These are phyloP conservation scores for Sclerotinia borealis DNA, from an alignment of 2,329 filamentous ascomycete genomes.

Conservation along the genomic window DNA sequence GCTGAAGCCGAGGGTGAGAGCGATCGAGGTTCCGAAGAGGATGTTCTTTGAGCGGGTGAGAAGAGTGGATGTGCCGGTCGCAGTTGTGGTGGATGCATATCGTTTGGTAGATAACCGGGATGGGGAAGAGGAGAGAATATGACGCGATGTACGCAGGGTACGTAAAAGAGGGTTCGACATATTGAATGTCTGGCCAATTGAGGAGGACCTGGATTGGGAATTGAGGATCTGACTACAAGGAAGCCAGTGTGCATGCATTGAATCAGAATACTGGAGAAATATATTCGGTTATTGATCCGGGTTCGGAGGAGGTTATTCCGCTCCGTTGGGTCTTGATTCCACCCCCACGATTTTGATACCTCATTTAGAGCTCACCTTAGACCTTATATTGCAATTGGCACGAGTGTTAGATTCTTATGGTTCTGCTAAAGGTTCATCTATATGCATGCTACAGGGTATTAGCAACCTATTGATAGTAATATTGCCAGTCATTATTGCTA, in stretches of 20 bases:
- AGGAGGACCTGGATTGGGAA: background rate
- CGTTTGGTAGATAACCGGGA: constrained; percentile 14
- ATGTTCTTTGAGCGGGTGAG: constrained; percentile 43
- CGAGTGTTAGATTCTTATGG: no score
- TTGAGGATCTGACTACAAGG: background rate
- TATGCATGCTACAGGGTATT: no score
- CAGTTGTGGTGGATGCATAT: constrained; percentile 20
- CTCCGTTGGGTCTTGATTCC: no score
- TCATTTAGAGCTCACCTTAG: no score
- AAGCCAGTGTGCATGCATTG: no score
- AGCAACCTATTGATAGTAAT: no score
- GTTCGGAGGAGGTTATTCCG: background rate
- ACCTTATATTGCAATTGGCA: no score
- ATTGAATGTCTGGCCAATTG: background rate
- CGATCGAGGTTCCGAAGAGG: constrained; percentile 48
- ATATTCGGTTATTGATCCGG: background rate
- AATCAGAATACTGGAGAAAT: no score
- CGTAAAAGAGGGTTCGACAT: constrained; percentile 10
- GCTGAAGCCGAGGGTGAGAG: constrained; percentile 40
- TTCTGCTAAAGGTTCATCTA: no score
- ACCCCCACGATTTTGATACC: no score
- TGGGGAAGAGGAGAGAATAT: background rate
- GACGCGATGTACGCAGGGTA: constrained; percentile 4
- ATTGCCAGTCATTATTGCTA: no score
- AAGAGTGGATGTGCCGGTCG: constrained; percentile 31